Conservation (phyloP, 1,284 basidiomycete species). For the Austroboletus sp. region DNA sequence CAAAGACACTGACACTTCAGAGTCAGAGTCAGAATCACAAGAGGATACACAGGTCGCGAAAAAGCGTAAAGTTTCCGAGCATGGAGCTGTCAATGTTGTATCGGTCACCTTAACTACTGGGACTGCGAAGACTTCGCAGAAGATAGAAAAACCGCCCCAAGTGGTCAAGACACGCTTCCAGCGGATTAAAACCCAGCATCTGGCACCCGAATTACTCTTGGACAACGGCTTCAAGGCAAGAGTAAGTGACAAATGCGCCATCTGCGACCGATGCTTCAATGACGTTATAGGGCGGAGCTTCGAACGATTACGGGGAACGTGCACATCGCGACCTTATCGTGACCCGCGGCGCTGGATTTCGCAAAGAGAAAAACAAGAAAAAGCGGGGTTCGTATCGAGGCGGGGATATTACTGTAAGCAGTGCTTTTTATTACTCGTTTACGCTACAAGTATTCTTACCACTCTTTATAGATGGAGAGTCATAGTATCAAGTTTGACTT, state of each 20-base stretch:
- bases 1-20: slow-evolving; percentile 9
- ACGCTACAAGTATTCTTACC: slow-evolving; percentile 9
- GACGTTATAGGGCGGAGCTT: slow-evolving; percentile 32
- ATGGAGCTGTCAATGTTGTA: slow-evolving; percentile 47
- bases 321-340: slow-evolving; percentile 86
- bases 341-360: slow-evolving; percentile 89
- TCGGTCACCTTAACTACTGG: slow-evolving; percentile 36
- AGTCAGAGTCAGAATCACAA: slow-evolving; percentile 2
- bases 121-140: slow-evolving; percentile 8
- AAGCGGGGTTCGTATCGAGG: slow-evolving; percentile 90
- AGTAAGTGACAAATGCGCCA: slow-evolving; percentile 41
- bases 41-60: slow-evolving; percentile 39
- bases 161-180: slow-evolving; percentile 64
- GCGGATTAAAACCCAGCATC: slow-evolving; percentile 68
- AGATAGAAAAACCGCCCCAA: slow-evolving; percentile 35
- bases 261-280: not conserved
- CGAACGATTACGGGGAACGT: slow-evolving; percentile 81
- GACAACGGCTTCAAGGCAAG: slow-evolving; percentile 83
- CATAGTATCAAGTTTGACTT: slow-evolving; percentile 80
- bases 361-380: slow-evolving; percentile 99
- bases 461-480: slow-evolving; percentile 54
- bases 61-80: slow-evolving; percentile 51
- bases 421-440: slow-evolving; percentile 1
- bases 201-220: slow-evolving; percentile 56
- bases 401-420: slow-evolving; percentile 81